These are phyloP conservation scores for Rhynchospora tenuis DNA, from an alignment of 176 grass and related monocot species.

Conservation along the genomic window DNA sequence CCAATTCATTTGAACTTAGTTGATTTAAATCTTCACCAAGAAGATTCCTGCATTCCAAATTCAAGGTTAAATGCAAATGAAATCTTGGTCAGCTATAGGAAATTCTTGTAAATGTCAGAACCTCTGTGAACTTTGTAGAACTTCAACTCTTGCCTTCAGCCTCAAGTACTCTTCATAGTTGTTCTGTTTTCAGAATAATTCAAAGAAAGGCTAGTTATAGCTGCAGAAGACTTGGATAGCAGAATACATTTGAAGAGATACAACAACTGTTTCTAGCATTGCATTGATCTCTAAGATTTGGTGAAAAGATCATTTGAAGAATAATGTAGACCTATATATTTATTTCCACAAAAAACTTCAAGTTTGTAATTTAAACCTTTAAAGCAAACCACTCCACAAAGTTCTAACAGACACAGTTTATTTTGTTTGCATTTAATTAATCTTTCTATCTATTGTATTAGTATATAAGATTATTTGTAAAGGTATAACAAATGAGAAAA, in stretches of 20 bases:
- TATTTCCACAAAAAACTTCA: not conserved
- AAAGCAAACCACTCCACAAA: not conserved
- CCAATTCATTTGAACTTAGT: constrained; percentile 44
- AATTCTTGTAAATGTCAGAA: constrained; percentile 9
- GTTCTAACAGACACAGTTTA: not conserved
- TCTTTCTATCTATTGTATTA: not conserved
- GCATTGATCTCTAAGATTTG: not conserved
- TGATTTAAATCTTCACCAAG: constrained; percentile 75
- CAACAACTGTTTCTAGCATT: not conserved
- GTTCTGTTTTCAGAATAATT: constrained; percentile 37
- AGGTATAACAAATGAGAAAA: not conserved
- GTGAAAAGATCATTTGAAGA: not conserved
- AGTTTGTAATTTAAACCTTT: not conserved
- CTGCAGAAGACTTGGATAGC: not conserved
- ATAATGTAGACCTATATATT: not conserved
- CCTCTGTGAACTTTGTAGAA: constrained; percentile 82
- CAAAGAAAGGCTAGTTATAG: not conserved
- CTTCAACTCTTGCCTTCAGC: constrained; percentile 60
- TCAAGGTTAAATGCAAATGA: not conserved
- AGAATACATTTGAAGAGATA: not conserved
- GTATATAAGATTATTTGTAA: not conserved
- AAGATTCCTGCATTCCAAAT: constrained; percentile 56
- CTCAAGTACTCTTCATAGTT: constrained; percentile 81
- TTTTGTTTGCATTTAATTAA: not conserved
- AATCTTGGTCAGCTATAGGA: not conserved